Base-by-base conservation (phyloP, 2,329 filamentous ascomycete genomes). In the Cladosporium sp. region DNA sequence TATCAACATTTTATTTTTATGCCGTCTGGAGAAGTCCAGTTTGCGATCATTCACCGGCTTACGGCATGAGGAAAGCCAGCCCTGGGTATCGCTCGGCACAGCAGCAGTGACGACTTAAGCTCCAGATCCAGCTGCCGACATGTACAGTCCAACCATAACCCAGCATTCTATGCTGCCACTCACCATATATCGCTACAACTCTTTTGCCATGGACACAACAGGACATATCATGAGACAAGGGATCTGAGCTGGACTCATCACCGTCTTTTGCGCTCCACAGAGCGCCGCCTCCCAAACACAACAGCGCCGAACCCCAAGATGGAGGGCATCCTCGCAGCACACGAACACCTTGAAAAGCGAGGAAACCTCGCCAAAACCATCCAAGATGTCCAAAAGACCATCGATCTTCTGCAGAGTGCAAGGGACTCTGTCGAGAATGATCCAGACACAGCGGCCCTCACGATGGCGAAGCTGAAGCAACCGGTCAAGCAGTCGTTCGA, bases 401-500 rank as follows among this genome's bases (percentile, higher is more conserved):
- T 98, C 58, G 80, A 89, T 55, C 70, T 88, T 51, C 80, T 98
- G 22, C 79, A 82, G 55, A 76, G 77, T 41, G 88, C 91, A 33
- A 79, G 89, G 50, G 82, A 88, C 55, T 76, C 81, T 57, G 85
- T 96, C 53, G 83, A 84, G 55, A 72, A 78, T 59, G 85, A 90
- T 61, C 82, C 86, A 19, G 81, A 83, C 55, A 80, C 80, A 33
- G 83, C 88, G 13, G 81, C 84, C 36, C 75, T 91, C 53, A 85
- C 84, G 20, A 79, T 97, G 60, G 86, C 87, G 25, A 91, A 86
- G 65, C 79, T 96, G 15, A 90, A 96, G 66, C 91, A 86, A 56
- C 88, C 91, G 0, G 77, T 95, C 50, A 93, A 91, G 63, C 76
- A 84, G 45, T 83, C 84, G 1, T 85, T 97, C 53, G 89, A 95